Evolutionary conservation across 2,329 filamentous ascomycete species (phyloP), one percentile per base, ranked within the genome.

Genomic region (Diplodia sapinea): DNA sequence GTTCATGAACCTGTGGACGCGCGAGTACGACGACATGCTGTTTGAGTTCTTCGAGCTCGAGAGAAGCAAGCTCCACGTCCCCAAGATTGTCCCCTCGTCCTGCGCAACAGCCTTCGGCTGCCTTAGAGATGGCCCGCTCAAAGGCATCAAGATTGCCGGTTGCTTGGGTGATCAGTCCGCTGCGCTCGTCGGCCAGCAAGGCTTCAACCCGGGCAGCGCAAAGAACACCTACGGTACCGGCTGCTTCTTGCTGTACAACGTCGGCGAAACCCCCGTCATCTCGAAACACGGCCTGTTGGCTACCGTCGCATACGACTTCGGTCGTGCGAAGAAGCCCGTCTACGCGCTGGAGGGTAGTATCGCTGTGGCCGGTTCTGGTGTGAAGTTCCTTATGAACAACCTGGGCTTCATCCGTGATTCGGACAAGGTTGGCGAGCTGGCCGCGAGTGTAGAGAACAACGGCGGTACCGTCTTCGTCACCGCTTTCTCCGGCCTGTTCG

Each of bases 191-290:
- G 91, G 91, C 50, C 91, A 94, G 76, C 89, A 89, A 74, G 91
- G 90, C n/a, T 94, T 95, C 80, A 85, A 83, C 5, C 88, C 91
- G 0, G 92, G 92, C 57, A 85, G 88, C 72, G 92, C 91, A 33
- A 94, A 94, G 83, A 94, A 93, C 78, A 94, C 91, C 0, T 94
- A 94, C 74, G 91, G 91, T 36, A 94, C 91, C 0, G 91, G 91
- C 47, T 93, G 91, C 76, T 94, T 94, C 82, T 82, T 94, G 69
- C 85, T 94, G 1, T 94, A 93, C 80, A 94, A 94, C 73, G 89
- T 94, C 40, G 92, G 92, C 62, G 84, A 87, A 38, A 88, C 91
- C 76, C 92, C 92, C 2, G 91, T 94, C 65, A 89, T 94, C 68
- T 94, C 92, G 15, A 89, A 86, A 69, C 88, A 91, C 65, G 92